Conservation (phyloP, 257 asterid genomes). For the Solanum chiquidenum region DNA sequence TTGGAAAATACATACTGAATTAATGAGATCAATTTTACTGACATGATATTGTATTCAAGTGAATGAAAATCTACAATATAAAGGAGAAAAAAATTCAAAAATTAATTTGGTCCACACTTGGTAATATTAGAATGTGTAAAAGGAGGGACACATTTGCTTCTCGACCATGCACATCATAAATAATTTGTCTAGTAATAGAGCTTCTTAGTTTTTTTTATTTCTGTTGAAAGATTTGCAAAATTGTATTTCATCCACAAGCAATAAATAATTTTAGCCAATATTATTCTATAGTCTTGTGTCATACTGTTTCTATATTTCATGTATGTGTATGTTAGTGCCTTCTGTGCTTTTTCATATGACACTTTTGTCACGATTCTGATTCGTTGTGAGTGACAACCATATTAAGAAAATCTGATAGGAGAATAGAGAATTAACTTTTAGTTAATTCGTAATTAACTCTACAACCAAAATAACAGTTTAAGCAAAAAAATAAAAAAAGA, state of each 20-base stretch:
- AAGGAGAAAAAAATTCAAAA: not conserved
- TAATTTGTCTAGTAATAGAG: not conserved
- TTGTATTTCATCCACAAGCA: not conserved
- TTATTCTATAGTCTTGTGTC: not conserved
- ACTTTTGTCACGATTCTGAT: not conserved
- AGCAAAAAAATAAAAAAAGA: too few relatives aligned
- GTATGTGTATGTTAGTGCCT: not conserved
- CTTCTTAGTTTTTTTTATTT: too few relatives aligned
- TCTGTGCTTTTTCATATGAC: not conserved
- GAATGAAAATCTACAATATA: not conserved
- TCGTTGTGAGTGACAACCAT: not conserved
- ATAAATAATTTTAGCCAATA: not conserved
- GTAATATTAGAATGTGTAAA: not conserved
- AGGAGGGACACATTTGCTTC: not conserved
- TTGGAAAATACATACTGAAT: not conserved
- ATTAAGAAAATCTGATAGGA: too few relatives aligned
- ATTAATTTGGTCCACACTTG: not conserved
- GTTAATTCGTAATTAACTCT: too few relatives aligned
- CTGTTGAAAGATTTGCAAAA: not conserved
- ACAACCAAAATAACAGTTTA: not conserved
- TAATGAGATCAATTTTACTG: not conserved
- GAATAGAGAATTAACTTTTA: too few relatives aligned
- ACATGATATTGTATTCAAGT: not conserved
- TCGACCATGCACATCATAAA: not conserved
- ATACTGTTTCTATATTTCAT: not conserved